Conservation (phyloP, 2,329 filamentous ascomycete species). For the Cladophialophora carrionii region DNA sequence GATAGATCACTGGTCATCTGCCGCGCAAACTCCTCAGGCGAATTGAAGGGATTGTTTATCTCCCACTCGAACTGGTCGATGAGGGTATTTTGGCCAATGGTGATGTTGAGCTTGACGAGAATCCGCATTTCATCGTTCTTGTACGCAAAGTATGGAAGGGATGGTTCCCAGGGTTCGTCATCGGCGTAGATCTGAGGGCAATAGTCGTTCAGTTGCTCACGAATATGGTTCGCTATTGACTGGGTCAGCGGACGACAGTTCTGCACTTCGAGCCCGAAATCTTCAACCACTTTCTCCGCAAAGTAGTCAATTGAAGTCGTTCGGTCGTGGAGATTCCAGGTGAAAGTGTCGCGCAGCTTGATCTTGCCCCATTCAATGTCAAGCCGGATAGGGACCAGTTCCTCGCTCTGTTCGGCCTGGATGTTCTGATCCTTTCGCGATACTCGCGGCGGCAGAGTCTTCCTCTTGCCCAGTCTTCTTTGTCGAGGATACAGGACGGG, state of each 20-base stretch:
- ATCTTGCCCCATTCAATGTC: conserved; percentile 97
- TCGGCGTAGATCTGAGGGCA: conserved; percentile 90
- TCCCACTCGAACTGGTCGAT: conserved; percentile 99
- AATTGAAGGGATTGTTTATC: conserved; percentile 92
- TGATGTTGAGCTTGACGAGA: conserved; percentile 93
- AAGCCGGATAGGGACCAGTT: conserved; percentile 85
- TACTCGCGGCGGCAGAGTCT: conserved; percentile 72
- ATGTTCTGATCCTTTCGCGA: conserved; percentile 77
- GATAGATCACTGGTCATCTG: conserved; percentile 89
- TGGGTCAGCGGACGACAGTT: conserved; percentile 59
- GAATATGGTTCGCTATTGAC: conserved; percentile 70
- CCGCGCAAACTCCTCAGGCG: conserved; percentile 88
- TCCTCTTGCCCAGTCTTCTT: conserved; percentile 75
- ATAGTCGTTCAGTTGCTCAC: conserved; percentile 89
- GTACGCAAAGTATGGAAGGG: conserved; percentile 88
- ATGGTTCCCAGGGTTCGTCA: conserved; percentile 86
- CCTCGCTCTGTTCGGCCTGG: conserved; percentile 88
- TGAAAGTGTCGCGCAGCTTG: conserved; percentile 94
- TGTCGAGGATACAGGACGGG: conserved; percentile 78
- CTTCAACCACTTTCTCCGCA: conserved; percentile 85
- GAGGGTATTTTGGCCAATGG: conserved; percentile 89
- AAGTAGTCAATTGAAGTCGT: conserved; percentile 79
- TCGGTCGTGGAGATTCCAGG: conserved; percentile 95
- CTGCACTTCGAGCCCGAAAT: conserved; percentile 75
- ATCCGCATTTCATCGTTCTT: conserved; percentile 99